These are phyloP conservation scores for Earliella scabrosa DNA, from an alignment of 1,284 basidiomycete species.

Conservation along the genomic window DNA sequence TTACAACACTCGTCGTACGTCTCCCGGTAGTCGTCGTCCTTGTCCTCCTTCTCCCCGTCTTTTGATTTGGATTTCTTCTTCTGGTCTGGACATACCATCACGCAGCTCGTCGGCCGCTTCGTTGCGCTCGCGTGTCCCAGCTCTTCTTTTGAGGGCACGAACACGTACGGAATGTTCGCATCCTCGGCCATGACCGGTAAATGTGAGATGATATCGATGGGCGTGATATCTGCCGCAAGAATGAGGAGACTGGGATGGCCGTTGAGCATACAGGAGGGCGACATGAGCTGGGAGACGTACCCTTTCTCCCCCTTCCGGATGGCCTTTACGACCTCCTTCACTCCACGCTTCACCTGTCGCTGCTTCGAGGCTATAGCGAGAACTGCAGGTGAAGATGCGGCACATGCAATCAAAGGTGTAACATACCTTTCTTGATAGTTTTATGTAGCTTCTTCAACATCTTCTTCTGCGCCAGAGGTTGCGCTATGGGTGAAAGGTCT, in stretches of 20 bases:
- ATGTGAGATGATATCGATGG: conserved; percentile 98
- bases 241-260: conserved; percentile 73
- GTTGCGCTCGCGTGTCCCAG: conserved; percentile 95
- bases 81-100: conserved; percentile 87
- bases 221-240: conserved; percentile 96
- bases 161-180: conserved; percentile 91
- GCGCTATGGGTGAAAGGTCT: conserved; percentile 88
- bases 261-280: conserved; percentile 5
- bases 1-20: conserved; percentile 84
- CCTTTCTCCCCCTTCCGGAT: conserved; percentile 96
- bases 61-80: conserved; percentile 74
- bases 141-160: conserved; percentile 90
- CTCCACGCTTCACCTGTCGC: conserved; percentile 91
- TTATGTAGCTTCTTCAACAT: conserved; percentile 92
- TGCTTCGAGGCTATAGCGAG: conserved; percentile 79
- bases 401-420: background rate
- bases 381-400: background rate
- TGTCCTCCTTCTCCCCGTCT: conserved; percentile 63
- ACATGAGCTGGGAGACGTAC: conserved; percentile 47
- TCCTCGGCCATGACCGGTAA: conserved; percentile 96
- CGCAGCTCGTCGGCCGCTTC: conserved; percentile 97
- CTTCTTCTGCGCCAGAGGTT: conserved; percentile 91
- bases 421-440: conserved; percentile 87
- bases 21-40: conserved; percentile 83
- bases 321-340: conserved; percentile 97